Evolutionary conservation across 2,329 filamentous ascomycete genomes (phyloP), one percentile per base, ranked within the genome.

Genomic region (Metarhizium brunneum): DNA sequence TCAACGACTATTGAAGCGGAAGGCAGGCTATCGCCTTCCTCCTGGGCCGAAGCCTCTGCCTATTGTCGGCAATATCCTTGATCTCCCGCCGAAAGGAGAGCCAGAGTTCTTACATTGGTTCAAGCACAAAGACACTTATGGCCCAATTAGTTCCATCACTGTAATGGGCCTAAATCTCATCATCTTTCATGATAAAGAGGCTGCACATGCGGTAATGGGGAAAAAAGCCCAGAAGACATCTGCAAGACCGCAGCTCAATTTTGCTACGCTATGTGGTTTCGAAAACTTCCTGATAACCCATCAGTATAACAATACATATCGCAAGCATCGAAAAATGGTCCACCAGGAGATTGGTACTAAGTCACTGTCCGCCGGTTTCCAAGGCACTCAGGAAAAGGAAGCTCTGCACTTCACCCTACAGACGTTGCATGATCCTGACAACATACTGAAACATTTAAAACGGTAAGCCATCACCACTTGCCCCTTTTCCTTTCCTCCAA

Each of bases 61-160:
- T 0, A 40, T 78, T 1, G 50, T 79, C 13, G 76, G 76, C 16
- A 79, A 79, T 59, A 55, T 78, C 14, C 61, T 64, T 3, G 74
- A 79, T 57, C 60, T 79, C 18, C 76, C 75, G 1, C 62, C 67
- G 1, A 55, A 59, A 7, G 64, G 61, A 2, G 57, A 55, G 7
- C 64, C 60, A 0, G 65, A 69, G 40, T 65, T 63, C 54, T 56
- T 63, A 29, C 66, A 71, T 50, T 72, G 69, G 69, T 50, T 65
- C 3, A 63, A 65, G 47, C 62, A 68, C 53, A 70, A 66, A 25
- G 63, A 72, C 0, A 38, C 57, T 5, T 68, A 68, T 45, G 66
- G 66, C 1, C 60, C 63, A 1, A 50, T 65, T 29, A 62, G 67
- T 47, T 61, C 59, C 38, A n/a, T 61, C 4, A 52, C 29, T 6